Percentiles rank a stretch among this genome's conserved stretches.
Evolutionary conservation across 2,329 filamentous ascomycete genomes (phyloP).

Genomic region (Hypoxylon sp.): DNA sequence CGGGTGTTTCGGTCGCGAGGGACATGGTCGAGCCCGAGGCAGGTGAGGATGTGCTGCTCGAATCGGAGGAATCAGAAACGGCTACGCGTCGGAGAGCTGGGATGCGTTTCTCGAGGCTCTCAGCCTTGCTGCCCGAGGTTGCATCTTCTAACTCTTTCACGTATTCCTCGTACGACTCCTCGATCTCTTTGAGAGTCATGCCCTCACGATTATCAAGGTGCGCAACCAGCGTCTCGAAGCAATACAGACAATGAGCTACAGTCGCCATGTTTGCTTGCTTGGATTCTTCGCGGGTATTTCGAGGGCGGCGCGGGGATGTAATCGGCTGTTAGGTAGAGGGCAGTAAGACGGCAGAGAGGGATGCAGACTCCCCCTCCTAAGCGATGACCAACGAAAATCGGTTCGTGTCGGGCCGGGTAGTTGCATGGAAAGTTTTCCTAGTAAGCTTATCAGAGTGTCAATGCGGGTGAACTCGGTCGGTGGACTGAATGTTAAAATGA

Average conservation of each 20-base stretch:
- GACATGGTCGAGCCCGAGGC: conserved; percentile 53
- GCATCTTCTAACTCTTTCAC: conserved; percentile 41
- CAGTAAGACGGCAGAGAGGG: conserved; percentile 1
- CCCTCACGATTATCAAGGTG: conserved; percentile 77
- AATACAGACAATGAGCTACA: conserved; percentile 87
- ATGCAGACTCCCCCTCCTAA: neutral
- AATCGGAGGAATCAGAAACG: conserved; percentile 47
- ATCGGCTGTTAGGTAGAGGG: conserved; percentile 1
- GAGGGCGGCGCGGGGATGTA: neutral
- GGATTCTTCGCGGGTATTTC: conserved; percentile 9
- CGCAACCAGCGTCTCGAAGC: conserved; percentile 88
- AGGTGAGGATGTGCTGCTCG: conserved; percentile 48
- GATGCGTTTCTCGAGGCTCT: conserved; percentile 51
- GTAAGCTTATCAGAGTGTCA: conserved; percentile 5
- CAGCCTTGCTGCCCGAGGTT: conserved; percentile 34
- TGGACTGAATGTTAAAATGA: neutral
- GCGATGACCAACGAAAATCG: conserved; percentile 9
- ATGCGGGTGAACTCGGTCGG: no score
- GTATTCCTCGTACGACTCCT: conserved; percentile 71
- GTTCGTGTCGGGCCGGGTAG: neutral
- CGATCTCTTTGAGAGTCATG: conserved; percentile 75
- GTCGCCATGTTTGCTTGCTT: conserved; percentile 76
- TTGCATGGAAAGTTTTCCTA: neutral
- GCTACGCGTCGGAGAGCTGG: conserved; percentile 47
- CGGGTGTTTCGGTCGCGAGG: conserved; percentile 57